Evolutionary conservation across 371 early-diverging fungal species (phyloP).

Genomic region (Mortierella sp.): DNA sequence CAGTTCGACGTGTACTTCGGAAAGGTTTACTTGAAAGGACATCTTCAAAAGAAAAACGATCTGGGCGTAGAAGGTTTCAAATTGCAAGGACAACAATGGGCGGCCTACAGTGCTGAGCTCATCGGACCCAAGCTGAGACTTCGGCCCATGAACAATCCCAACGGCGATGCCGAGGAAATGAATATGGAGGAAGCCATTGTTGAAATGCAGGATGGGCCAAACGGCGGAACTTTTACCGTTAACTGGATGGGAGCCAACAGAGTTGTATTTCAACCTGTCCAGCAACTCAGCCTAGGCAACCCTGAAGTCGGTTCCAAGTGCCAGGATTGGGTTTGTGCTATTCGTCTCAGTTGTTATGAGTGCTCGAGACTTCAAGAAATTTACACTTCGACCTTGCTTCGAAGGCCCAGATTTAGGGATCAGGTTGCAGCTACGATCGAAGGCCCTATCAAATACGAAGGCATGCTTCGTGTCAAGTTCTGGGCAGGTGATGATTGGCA

Average conservation of each 20-base stretch:
- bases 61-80: conserved; percentile 44
- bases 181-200: conserved; percentile 53
- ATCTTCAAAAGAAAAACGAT: conserved; percentile 52
- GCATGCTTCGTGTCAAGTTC: conserved; percentile 62
- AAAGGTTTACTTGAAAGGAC: conserved; percentile 43
- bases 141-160: conserved; percentile 28
- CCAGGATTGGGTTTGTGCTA: conserved; percentile 72
- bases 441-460: conserved; percentile 58
- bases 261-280: conserved; percentile 47
- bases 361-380: conserved; percentile 77
- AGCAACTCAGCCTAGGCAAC: conserved; percentile 36
- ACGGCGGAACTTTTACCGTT: conserved; percentile 50
- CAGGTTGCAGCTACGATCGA: conserved; percentile 45
- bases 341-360: conserved; percentile 84
- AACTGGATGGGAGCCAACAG: conserved; percentile 56
- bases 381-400: conserved; percentile 74
- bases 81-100: conserved; percentile 49
- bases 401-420: conserved; percentile 57
- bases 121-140: conserved; percentile 42
- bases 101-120: conserved; percentile 38
- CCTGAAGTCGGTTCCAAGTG: conserved; percentile 41
- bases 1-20: conserved; percentile 55
- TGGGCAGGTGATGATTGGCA: conserved; percentile 65
- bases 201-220: conserved; percentile 52
- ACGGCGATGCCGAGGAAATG: conserved; percentile 34